phyloP scores from a whole-genome alignment of 495 filamentous ascomycete genomes.

The Penicillium canariense region DNA sequence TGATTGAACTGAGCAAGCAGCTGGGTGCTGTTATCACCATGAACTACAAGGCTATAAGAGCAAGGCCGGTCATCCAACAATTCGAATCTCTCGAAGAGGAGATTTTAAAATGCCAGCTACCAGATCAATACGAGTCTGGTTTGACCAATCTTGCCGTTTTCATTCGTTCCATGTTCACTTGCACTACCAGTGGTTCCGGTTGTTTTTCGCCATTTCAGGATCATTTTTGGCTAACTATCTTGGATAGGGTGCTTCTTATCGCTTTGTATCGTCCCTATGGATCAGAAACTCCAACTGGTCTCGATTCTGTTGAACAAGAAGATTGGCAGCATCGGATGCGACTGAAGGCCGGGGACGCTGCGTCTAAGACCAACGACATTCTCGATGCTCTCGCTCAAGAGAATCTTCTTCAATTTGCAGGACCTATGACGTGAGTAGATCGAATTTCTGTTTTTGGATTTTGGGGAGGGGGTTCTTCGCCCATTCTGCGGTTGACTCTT shows the following conservation, averaged over 20 bases:
- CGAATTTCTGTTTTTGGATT: too few species aligned
- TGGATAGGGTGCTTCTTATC: conserved; percentile 24
- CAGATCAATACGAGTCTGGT: conserved; percentile 17
- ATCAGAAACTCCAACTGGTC: conserved; percentile 14
- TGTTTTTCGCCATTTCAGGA: not conserved
- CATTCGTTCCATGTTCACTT: conserved; percentile 32
- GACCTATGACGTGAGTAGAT: conserved; percentile 36
- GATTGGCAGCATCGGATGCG: conserved; percentile 22
- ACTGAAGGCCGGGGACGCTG: conserved; percentile 27
- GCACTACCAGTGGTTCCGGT: conserved; percentile 31
- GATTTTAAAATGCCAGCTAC: conserved; percentile 16
- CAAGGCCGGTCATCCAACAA: conserved; percentile 13
- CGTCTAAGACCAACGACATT: conserved; percentile 33
- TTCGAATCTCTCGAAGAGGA: conserved; percentile 26
- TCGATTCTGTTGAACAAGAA: conserved; percentile 4
- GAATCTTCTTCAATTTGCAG: conserved; percentile 28
- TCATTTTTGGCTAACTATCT: not conserved
- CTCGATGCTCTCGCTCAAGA: conserved; percentile 33
- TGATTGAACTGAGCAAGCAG: conserved; percentile 27
- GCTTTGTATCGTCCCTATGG: conserved; percentile 33
- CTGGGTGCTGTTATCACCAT: conserved; percentile 24
- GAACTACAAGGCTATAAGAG: conserved; percentile 18
- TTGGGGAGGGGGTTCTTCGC: too few species aligned
- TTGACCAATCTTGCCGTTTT: conserved; percentile 20
- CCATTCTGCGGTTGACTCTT: too few species aligned